Percentiles rank a stretch among this genome's conserved stretches.
phyloP scores from a whole-genome alignment of 306 rosid genomes.

The Lathyrus oleraceus region DNA sequence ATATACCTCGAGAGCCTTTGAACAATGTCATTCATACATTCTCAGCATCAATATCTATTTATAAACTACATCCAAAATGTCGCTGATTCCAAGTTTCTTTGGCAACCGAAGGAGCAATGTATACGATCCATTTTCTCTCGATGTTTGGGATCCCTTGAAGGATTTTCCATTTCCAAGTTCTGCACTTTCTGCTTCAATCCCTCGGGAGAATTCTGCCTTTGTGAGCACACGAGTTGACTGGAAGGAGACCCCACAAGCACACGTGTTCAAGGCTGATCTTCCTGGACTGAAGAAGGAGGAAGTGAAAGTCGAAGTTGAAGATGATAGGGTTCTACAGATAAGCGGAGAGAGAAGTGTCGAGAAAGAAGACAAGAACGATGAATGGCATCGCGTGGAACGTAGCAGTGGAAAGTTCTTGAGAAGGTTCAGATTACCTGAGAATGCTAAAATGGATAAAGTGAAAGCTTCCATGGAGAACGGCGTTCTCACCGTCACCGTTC shows the following conservation, averaged over 20 bases:
- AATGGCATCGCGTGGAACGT: slow-evolving; percentile 42
- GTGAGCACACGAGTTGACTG: slow-evolving; percentile 30
- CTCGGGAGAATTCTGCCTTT: slow-evolving; percentile 34
- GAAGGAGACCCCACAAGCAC: slow-evolving; percentile 45
- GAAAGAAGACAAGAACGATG: slow-evolving; percentile 39
- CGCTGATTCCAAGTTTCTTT: slow-evolving; percentile 14
- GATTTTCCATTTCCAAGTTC: slow-evolving; percentile 22
- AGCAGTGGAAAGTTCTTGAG: slow-evolving; percentile 44
- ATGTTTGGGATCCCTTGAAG: slow-evolving; percentile 34
- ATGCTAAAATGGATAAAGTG: slow-evolving; percentile 28
- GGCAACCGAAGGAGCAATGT: slow-evolving; percentile 11
- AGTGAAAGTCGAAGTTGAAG: slow-evolving; percentile 37
- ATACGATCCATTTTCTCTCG: slow-evolving; percentile 4
- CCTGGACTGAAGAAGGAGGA: slow-evolving; percentile 40
- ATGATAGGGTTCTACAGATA: slow-evolving; percentile 37
- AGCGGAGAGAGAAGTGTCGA: slow-evolving; percentile 37
- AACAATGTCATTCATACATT: neutral
- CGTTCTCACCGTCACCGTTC: slow-evolving; percentile 40
- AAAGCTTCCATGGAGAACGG: slow-evolving; percentile 40
- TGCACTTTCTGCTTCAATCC: slow-evolving; percentile 5
- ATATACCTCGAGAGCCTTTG: neutral
- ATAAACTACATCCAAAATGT: neutral
- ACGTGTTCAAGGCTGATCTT: slow-evolving; percentile 44
- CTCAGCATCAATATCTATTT: neutral
- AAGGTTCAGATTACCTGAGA: slow-evolving; percentile 39